Evolutionary conservation across 2,329 filamentous ascomycete species (phyloP), one percentile per base, ranked within the genome.

Genomic region (Cladosporium sphaerospermum): DNA sequence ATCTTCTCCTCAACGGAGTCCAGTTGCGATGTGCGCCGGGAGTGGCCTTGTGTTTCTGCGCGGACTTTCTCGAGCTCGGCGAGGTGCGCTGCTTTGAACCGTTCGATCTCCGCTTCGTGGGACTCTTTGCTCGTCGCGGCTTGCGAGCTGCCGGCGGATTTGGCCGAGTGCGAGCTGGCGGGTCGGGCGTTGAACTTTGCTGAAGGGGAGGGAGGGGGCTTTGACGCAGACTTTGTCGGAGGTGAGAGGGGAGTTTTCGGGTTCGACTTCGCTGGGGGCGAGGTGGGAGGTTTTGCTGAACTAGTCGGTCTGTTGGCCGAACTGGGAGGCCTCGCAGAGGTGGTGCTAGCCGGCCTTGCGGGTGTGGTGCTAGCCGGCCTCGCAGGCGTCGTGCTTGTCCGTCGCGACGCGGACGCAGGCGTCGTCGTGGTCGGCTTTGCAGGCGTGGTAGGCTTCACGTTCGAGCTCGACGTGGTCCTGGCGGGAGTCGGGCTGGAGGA

Each of bases 1-100:
- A 50, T 4, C 63, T 64, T 47, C 7, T 64, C 59, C 48, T 69
- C 60, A 10, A 69, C 65, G 4, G 62, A 57, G 39, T 62, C 60
- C 23, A 68, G 66, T 57, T 66, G 65, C 11, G 54, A 52, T 16
- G 68, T 58, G 13, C 61, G 59, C 32, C 60, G 61, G 9, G 61
- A 53, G 31, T 50, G 57, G n/a, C 64, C 63, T 34, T 64, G 50
- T 40, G 18, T 10, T n/a, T 67, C 64, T 9, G 58, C 44, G 31
- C 59, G 58, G 16, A 67, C 50, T 19, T 49, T 53, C 19, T 58
- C 45, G 14, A 66, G 49, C 49, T 66, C 60, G 18, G 45, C 19
- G 18, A 53, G 45, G 42, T 65, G 62, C 34, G 54, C 53, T 11
- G 56, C 50, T 53, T 61, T 57, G 34, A 65, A 51, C 9, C 50